phyloP scores from a whole-genome alignment of 306 rosid species.

The Cicer cuneatum region DNA sequence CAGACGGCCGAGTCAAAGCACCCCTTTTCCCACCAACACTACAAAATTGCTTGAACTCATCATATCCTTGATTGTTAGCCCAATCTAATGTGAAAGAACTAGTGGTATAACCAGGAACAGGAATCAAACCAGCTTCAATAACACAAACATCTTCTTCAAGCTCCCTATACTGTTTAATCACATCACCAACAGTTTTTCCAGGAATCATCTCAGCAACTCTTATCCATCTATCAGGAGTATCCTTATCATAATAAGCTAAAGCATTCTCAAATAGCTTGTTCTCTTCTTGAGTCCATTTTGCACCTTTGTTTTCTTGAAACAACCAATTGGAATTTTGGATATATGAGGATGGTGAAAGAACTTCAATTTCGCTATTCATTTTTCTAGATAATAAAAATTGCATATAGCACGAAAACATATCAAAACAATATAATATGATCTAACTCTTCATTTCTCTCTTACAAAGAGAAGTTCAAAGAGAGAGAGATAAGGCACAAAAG shows the following conservation, averaged over 20 bases:
- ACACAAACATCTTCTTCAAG: constrained; percentile 86
- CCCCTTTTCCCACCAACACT: constrained; percentile 69
- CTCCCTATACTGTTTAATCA: constrained; percentile 78
- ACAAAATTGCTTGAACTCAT: constrained; percentile 67
- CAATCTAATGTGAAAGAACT: constrained; percentile 78
- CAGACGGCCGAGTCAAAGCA: constrained; percentile 62
- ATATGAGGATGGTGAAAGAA: constrained; percentile 71
- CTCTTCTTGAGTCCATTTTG: constrained; percentile 82
- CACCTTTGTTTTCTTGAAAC: constrained; percentile 71
- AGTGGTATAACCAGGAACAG: constrained; percentile 64
- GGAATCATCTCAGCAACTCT: constrained; percentile 85
- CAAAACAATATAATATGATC: neutral
- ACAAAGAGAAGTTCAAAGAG: constrained; percentile 51
- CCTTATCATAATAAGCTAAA: constrained; percentile 70
- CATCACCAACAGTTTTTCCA: constrained; percentile 87
- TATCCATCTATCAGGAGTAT: constrained; percentile 82
- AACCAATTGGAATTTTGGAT: constrained; percentile 75
- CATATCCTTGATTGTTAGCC: constrained; percentile 61
- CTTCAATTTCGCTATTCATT: constrained; percentile 68
- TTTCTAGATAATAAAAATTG: constrained; percentile 32
- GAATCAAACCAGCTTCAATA: constrained; percentile 86
- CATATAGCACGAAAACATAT: constrained; percentile 16
- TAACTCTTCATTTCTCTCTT: constrained; percentile 31
- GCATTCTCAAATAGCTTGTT: constrained; percentile 88
- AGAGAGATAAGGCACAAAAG: constrained; percentile 52